A percentile compares a stretch with the other conserved stretches of the same genome.
Evolutionary conservation across 1,284 basidiomycete species (phyloP).

Genomic region (Fomitopsis betulina): DNA sequence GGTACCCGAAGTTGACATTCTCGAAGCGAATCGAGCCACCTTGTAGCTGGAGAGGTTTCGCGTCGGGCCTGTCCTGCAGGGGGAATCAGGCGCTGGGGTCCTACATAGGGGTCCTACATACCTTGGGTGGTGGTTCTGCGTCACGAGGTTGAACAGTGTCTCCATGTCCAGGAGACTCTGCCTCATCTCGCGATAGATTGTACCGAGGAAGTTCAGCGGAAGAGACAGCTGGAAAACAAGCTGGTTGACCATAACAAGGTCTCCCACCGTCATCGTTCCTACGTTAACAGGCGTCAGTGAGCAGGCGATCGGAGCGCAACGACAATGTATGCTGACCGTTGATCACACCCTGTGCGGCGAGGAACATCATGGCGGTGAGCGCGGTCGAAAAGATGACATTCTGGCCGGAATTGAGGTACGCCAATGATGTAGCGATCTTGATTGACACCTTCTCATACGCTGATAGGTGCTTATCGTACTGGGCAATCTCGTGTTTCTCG

Average conservation of each 20-base stretch:
- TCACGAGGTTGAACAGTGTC: slow-evolving; percentile 70
- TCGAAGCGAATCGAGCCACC: slow-evolving; percentile 40
- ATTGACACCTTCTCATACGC: slow-evolving; percentile 90
- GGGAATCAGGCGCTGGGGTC: slow-evolving; percentile 61
- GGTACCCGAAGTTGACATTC: slow-evolving; percentile 81
- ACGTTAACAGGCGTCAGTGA: neutral
- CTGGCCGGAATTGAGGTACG: slow-evolving; percentile 94
- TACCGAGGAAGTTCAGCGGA: slow-evolving; percentile 71
- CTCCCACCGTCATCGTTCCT: slow-evolving; percentile 98
- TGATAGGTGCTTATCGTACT: slow-evolving; percentile 88
- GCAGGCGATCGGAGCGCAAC: neutral
- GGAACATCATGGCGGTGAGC: slow-evolving; percentile 92
- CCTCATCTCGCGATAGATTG: slow-evolving; percentile 70
- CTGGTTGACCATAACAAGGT: slow-evolving; percentile 98
- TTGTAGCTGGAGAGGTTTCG: slow-evolving; percentile 64
- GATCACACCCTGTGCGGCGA: slow-evolving; percentile 92
- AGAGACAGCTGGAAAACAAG: slow-evolving; percentile 89
- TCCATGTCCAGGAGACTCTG: slow-evolving; percentile 81
- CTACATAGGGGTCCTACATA: slow-evolving; percentile 22
- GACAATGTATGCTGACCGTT: slow-evolving; percentile 54
- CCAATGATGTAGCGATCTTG: slow-evolving; percentile 93
- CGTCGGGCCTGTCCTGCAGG: slow-evolving; percentile 59
- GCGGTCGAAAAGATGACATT: slow-evolving; percentile 94
- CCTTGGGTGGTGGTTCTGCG: slow-evolving; percentile 76
- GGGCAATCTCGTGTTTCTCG: slow-evolving; percentile 84